Evolutionary conservation across 257 asterid genomes (phyloP).

Genomic region (Lavandula angustifolia): DNA sequence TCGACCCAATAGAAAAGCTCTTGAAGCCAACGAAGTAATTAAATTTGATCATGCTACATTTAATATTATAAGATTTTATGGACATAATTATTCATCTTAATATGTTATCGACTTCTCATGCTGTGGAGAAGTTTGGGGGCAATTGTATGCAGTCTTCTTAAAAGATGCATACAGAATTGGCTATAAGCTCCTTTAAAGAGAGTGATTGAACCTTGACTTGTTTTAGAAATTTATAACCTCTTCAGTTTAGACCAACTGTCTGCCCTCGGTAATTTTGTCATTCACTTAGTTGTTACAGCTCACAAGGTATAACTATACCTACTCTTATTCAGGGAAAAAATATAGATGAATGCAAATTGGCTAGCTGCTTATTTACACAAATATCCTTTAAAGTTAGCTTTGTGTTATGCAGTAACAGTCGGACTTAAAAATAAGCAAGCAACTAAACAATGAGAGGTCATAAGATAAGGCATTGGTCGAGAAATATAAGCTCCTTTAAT

Average conservation of each 20-base stretch:
- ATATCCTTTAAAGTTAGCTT: background rate
- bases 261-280: background rate
- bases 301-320: background rate
- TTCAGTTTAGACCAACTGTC: background rate
- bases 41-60: background rate
- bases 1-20: background rate
- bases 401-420: background rate
- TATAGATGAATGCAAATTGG: background rate
- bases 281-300: background rate
- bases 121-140: background rate
- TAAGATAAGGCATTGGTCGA: background rate
- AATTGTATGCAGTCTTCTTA: background rate
- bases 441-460: conserved; percentile 1
- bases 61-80: background rate
- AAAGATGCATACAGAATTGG: background rate
- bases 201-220: background rate
- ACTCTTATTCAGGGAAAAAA: background rate
- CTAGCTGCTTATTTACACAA: background rate
- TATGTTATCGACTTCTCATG: background rate
- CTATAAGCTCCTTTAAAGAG: background rate
- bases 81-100: background rate
- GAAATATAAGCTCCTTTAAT: background rate
- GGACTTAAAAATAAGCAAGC: conserved; percentile 10
- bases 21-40: background rate
- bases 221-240: background rate